Percentiles rank a stretch among this genome's conserved stretches.
Conservation (phyloP, 495 filamentous ascomycete species). For the Bacidia rubella region DNA sequence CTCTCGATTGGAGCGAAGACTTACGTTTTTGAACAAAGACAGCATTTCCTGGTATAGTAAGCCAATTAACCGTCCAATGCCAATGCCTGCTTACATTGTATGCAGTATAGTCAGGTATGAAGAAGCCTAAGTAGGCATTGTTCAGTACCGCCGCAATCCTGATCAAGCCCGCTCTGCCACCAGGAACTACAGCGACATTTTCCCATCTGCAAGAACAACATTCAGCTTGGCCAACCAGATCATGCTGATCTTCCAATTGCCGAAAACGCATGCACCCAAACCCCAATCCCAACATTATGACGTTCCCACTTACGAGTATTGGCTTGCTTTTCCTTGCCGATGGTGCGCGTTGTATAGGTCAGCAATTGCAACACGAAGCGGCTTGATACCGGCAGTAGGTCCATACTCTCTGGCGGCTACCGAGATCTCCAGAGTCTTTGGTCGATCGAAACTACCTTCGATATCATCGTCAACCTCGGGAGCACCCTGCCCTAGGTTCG, state of each 20-base stretch:
- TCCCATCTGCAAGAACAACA: conserved; percentile 44
- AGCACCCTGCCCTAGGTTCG: conserved; percentile 89
- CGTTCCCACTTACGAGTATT: conserved; percentile 49
- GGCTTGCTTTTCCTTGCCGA: conserved; percentile 69
- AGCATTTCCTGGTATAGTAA: conserved; percentile 72
- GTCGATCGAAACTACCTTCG: conserved; percentile 76
- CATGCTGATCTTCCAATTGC: conserved; percentile 71
- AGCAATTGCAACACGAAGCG: conserved; percentile 78
- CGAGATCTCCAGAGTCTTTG: conserved; percentile 63
- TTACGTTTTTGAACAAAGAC: conserved; percentile 72
- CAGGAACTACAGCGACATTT: conserved; percentile 96
- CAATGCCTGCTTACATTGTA: conserved; percentile 49
- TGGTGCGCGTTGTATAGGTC: conserved; percentile 88
- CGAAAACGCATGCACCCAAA: not conserved
- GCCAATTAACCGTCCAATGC: not conserved
- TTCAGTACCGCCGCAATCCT: conserved; percentile 87
- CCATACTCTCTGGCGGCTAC: conserved; percentile 76
- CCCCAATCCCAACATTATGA: not conserved
- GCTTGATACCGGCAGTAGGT: conserved; percentile 86
- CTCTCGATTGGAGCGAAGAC: conserved; percentile 15
- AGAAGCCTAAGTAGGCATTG: conserved; percentile 62
- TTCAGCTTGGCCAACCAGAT: not conserved
- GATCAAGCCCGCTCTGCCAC: conserved; percentile 83
- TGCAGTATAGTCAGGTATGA: conserved; percentile 46
- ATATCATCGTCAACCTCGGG: conserved; percentile 93